Evolutionary conservation across 2,329 filamentous ascomycete genomes (phyloP), one percentile per base, ranked within the genome.

Genomic region (Alternaria ethzedia): DNA sequence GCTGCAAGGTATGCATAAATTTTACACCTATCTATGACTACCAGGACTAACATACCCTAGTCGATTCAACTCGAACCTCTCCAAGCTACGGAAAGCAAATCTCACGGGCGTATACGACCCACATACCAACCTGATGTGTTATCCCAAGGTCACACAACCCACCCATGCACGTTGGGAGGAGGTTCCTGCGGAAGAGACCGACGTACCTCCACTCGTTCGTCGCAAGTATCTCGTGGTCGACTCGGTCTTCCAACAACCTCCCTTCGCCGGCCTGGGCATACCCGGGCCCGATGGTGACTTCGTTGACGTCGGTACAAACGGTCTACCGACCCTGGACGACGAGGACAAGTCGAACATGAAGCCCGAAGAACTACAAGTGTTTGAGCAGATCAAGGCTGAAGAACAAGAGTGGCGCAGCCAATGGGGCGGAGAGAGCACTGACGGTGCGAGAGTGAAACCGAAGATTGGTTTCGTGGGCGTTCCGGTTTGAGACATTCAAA

Each of bases 91-190:
- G 58, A 87, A 86, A 64, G 82, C 86, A 46, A 96, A 91, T 70
- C 84, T 90, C 9, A 82, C 87, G 23, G 96, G 96, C 52, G 87
- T 95, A 57, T 98, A 98, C 80, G 94, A 99, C 74, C 89, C 95
- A 25, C 94, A 98, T 82, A 98, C 96, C 57, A 99, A 99, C 79
- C 82, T 87, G 63, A 91, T 97, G 86, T 93, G 96, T 76, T 96
- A 91, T 76, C 95, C 96, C 0, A 88, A 88, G 66, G 91, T 87
- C 74, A 97, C 94, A 87, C 96, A 99, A 79, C 93, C 96, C 3
- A 96, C 93, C 3, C 92, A 93, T 71, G 93, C 89, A 10, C 90
- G 90, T 63, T 94, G 94, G 83, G 92, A 96, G 80, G 88, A 91
- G 64, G 84, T 96, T 3, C 79, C 86, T 2, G 75, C 82, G n/a